phyloP scores from a whole-genome alignment of 805 yeast genomes.

The Yamadazyma sp. region DNA sequence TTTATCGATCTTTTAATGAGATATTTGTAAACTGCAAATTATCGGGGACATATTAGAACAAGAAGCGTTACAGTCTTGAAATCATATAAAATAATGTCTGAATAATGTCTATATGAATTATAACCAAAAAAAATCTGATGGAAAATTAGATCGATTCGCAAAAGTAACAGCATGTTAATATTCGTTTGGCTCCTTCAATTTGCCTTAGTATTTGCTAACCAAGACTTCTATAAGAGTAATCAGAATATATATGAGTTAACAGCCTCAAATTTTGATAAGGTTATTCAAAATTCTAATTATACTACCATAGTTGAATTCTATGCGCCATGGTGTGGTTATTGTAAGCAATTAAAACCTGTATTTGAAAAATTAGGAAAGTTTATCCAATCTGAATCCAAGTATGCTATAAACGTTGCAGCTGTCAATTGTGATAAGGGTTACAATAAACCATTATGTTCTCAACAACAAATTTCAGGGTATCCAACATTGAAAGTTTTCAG shows the following conservation, averaged over 20 bases:
- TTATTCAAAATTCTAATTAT: conserved; percentile 66
- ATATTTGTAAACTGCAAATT: too few relatives aligned
- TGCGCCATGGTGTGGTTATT: conserved; percentile 99
- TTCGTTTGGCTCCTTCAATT: conserved; percentile 3
- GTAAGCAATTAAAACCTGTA: conserved; percentile 66
- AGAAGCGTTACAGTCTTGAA: too few relatives aligned
- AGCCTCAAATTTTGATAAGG: conserved; percentile 58
- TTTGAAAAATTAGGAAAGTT: conserved; percentile 61
- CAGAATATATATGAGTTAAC: conserved; percentile 54
- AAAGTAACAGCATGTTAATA: conserved; percentile 3
- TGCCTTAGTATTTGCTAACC: conserved; percentile 3
- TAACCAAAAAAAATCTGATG: too few relatives aligned
- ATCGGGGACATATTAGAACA: too few relatives aligned
- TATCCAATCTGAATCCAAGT: conserved; percentile 45
- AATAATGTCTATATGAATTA: too few relatives aligned
- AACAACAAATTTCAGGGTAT: conserved; percentile 66
- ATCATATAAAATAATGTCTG: too few relatives aligned
- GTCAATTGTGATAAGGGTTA: conserved; percentile 76
- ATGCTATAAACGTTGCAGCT: conserved; percentile 66
- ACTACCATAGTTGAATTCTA: conserved; percentile 84
- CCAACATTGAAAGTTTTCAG: conserved; percentile 83
- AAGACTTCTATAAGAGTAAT: conserved; percentile 31
- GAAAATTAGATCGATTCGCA: too few relatives aligned
- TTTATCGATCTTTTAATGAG: too few relatives aligned
- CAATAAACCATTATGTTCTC: conserved; percentile 68